Conservation (phyloP, 768 basidiomycete species). For the Calocybe indica region DNA sequence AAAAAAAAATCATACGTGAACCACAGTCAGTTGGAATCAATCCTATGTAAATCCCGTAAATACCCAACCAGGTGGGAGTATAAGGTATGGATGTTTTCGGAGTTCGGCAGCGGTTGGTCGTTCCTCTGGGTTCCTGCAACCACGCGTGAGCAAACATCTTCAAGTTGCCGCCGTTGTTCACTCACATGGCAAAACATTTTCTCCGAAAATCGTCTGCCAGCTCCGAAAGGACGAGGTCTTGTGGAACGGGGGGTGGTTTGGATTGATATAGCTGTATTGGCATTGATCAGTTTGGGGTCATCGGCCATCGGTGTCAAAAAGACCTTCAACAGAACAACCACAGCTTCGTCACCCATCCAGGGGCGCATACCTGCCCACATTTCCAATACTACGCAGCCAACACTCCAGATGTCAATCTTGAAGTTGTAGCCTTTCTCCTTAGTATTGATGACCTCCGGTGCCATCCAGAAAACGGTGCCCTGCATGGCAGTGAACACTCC, state of each 20-base stretch:
- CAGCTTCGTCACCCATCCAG: constrained; percentile 85
- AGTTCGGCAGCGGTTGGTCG: constrained; percentile 78
- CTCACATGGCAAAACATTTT: constrained; percentile 87
- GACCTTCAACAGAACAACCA: constrained; percentile 95
- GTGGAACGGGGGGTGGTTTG: constrained; percentile 86
- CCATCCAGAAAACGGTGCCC: constrained; percentile 99
- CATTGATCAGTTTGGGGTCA: background rate
- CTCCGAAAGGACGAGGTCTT: constrained; percentile 68
- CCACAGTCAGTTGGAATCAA: constrained; percentile 21
- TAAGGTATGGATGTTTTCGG: constrained; percentile 73
- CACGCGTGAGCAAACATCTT: constrained; percentile 2
- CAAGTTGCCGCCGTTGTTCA: constrained; percentile 7
- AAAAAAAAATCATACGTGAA: constrained; percentile 17
- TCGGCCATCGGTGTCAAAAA: background rate
- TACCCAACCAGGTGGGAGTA: constrained; percentile 65
- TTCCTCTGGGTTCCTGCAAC: constrained; percentile 69
- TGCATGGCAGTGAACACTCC: constrained; percentile 93
- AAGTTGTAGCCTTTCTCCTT: constrained; percentile 90
- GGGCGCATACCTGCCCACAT: constrained; percentile 98
- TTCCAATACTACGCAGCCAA: constrained; percentile 97
- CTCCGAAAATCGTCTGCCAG: constrained; percentile 82
- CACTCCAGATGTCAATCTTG: constrained; percentile 98
- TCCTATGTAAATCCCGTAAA: constrained; percentile 61
- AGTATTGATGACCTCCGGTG: constrained; percentile 87
- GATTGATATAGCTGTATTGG: constrained; percentile 72